These are phyloP conservation scores for Cucumis cinereus DNA, from an alignment of 306 rosid genomes.

Conservation along the genomic window DNA sequence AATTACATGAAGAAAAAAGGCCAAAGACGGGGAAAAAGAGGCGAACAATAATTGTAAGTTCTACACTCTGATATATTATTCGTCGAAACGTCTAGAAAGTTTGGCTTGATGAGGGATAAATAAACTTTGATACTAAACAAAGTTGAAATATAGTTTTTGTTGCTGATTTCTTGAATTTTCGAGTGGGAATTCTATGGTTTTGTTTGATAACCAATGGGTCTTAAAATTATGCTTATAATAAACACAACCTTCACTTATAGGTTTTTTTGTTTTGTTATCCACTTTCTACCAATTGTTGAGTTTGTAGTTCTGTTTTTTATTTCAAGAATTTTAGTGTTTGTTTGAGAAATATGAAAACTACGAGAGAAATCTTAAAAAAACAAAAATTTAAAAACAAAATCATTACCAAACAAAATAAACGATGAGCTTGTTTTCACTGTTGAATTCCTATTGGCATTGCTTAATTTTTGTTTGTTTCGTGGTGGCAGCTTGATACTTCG, in stretches of 20 bases:
- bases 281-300: too few species aligned
- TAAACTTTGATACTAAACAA: not conserved
- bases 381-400: too few species aligned
- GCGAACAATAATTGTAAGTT: constrained; percentile 70
- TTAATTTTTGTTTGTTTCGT: not conserved
- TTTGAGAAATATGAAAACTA: too few species aligned
- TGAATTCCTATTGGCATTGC: not conserved
- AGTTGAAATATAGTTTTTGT: not conserved
- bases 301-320: too few species aligned
- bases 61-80: not conserved
- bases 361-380: too few species aligned
- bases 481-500: constrained; percentile 71
- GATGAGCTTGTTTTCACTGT: not conserved
- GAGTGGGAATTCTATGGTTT: not conserved
- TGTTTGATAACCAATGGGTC: too few species aligned
- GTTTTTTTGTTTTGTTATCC: not conserved
- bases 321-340: too few species aligned
- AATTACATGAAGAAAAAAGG: constrained; percentile 27
- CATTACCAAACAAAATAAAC: too few species aligned
- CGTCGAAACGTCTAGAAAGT: not conserved
- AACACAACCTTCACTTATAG: not conserved
- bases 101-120: not conserved
- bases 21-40: constrained; percentile 74
- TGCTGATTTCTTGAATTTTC: not conserved
- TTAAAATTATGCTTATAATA: not conserved